Base-by-base conservation (phyloP, 2,329 filamentous ascomycete genomes). In the Proliferodiscus dingleyae region DNA sequence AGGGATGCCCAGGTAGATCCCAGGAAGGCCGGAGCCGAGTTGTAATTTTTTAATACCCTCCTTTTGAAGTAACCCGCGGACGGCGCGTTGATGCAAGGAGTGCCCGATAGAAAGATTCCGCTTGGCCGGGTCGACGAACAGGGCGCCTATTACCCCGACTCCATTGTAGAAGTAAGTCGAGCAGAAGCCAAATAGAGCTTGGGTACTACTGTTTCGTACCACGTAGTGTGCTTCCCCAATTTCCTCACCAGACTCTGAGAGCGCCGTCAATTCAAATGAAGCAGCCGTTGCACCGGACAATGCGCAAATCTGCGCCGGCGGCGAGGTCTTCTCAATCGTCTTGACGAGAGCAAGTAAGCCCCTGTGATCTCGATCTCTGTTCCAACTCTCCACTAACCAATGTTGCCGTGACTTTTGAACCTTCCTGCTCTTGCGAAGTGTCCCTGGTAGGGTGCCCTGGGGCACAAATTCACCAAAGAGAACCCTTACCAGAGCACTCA, bases 311-410 rank as follows among this genome's bases (percentile, higher is more conserved):
- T 88, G 74, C 26, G 78, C 80, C 0, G 83, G 81, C 1, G 79
- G 74, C 41, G 77, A 80, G 16, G 78, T 78, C 48, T 87, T 82
- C 37, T 85, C 80, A 2, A 91, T 73, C 3, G 80, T 74, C 45
- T 78, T 78, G 38, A 95, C 74, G 7, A 97, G 73, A n/a, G 79
- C 81, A 48, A 91, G 81, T 5, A 97, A 71, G 0, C 82, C 86
- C 38, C 77, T 70, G 2, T 76, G 72, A 61, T 97, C 91, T 45
- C 90, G 77, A 30, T 87, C 81, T 47, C 84, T 81, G 58, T 90
- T 86, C 69, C 89, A 97, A 37, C 79, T 81, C 61, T 96, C 91
- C 0, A 96, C 90, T 1, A 97, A 79, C 91, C 91, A 97, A 58
- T 94, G 88, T 60, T 95, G 89, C 49, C 87, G 81, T n/a, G 89